A percentile compares a stretch with the other conserved stretches of the same genome.
These are phyloP conservation scores for Tremella mesenterica DNA, from an alignment of 768 basidiomycete species.

Conservation along the genomic window DNA sequence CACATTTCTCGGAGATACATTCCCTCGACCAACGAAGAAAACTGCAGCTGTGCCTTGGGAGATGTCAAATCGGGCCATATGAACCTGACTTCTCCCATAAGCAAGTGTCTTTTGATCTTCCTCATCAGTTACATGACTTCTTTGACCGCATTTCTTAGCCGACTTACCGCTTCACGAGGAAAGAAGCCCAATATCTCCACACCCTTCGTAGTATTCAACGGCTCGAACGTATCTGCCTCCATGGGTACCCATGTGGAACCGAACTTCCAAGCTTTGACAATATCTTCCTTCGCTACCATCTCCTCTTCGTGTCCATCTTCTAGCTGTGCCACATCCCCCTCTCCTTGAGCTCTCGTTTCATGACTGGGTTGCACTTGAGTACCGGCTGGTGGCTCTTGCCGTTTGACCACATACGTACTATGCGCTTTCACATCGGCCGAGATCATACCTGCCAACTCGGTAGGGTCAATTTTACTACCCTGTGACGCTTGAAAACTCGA, in stretches of 20 bases:
- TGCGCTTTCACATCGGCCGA: slow-evolving; percentile 36
- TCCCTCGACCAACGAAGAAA: slow-evolving; percentile 78
- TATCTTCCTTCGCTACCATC: slow-evolving; percentile 42
- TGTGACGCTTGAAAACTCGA: slow-evolving; percentile 17
- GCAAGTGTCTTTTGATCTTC: slow-evolving; percentile 71
- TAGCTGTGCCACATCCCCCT: slow-evolving; percentile 22
- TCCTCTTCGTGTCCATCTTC: slow-evolving; percentile 44
- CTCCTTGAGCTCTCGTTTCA: slow-evolving; percentile 21
- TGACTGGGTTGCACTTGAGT: slow-evolving; percentile 44
- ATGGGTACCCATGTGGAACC: slow-evolving; percentile 63
- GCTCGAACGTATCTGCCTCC: slow-evolving; percentile 73
- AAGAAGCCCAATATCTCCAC: slow-evolving; percentile 86
- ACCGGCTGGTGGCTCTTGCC: slow-evolving; percentile 1
- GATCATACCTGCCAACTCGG: slow-evolving; percentile 29
- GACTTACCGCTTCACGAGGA: slow-evolving; percentile 54
- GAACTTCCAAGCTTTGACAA: slow-evolving; percentile 43
- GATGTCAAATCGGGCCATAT: slow-evolving; percentile 66
- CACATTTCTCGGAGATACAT: slow-evolving; percentile 60
- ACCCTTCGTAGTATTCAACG: slow-evolving; percentile 65
- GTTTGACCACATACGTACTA: slow-evolving; percentile 27
- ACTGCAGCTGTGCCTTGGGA: slow-evolving; percentile 65
- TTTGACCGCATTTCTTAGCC: no score
- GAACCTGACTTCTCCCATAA: slow-evolving; percentile 78
- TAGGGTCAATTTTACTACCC: slow-evolving; percentile 1
- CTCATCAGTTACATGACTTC: no score